Evolutionary conservation across 495 filamentous ascomycete genomes (phyloP).

Genomic region (Rhizodiscina lignyota): DNA sequence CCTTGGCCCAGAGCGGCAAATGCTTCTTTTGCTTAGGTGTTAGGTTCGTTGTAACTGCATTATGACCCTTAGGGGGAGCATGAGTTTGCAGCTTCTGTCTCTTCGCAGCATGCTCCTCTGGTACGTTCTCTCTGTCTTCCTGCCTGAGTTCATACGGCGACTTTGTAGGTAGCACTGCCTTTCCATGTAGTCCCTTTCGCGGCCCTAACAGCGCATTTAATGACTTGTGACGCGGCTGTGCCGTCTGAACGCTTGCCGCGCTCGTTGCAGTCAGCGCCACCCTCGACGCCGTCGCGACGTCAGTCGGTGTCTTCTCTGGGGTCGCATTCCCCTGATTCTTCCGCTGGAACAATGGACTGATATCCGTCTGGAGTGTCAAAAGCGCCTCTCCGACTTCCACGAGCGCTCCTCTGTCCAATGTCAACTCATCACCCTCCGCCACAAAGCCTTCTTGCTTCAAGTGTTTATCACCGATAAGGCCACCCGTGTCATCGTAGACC

Average conservation of each 20-base stretch:
- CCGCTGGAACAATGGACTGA: constrained; percentile 56
- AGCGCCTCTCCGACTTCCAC: constrained; percentile 64
- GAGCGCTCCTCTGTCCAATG: constrained; percentile 56
- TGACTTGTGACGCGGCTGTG: constrained; percentile 29
- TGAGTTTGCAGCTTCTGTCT: too few species aligned
- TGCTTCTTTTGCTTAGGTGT: too few species aligned
- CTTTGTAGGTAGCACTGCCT: constrained; percentile 20
- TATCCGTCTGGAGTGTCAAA: constrained; percentile 56
- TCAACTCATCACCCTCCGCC: constrained; percentile 65
- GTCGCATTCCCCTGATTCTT: constrained; percentile 28
- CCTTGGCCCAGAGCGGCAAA: too few species aligned
- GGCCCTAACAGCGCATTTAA: constrained; percentile 42
- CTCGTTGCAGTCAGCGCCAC: not conserved
- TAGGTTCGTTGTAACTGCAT: too few species aligned
- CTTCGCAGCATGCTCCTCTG: constrained; percentile 27
- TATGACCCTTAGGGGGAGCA: too few species aligned
- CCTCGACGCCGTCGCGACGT: constrained; percentile 3
- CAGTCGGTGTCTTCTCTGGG: not conserved
- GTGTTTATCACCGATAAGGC: constrained; percentile 72
- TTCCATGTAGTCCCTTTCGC: constrained; percentile 30
- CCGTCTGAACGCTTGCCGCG: not conserved
- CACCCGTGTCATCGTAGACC: constrained; percentile 69
- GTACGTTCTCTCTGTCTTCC: constrained; percentile 11
- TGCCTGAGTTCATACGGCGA: constrained; percentile 34
- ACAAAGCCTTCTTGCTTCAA: constrained; percentile 37